Evolutionary conservation across 345 rosid species (phyloP), one percentile per base, ranked within the genome.

Genomic region (Eucalyptus cloeziana): DNA sequence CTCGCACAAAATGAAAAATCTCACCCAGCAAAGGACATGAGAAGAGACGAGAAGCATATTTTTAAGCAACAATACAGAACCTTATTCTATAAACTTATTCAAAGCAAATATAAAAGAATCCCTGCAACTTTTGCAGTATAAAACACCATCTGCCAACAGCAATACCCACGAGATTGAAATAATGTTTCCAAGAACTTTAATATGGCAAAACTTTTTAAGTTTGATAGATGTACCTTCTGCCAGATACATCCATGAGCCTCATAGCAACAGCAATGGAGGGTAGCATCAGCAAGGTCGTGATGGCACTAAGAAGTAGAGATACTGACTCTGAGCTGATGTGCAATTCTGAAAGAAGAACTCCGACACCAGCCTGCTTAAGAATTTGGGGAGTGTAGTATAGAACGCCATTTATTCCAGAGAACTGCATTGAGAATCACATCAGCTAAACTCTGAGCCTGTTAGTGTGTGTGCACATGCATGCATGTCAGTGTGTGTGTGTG

Each of bases 351-450:
- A 97, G 96, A 91, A 96, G 97, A 93, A 94, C 89, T 30, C 99
- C 98, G 3, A 95, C 99, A 80, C 99, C 99, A 3, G 99, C 99
- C 90, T 96, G 97, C 94, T 97, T 96, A 27, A 98, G 96, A 93
- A 98, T 97, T 94, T 97, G 99, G 89, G 99, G 99, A 81, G 98
- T 96, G 94, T 98, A 98, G 93, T 96, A 98, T 50, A 98, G 96
- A 88, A 98, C 98, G 47, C 99, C 99, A 62, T 98, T 98, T 92
- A 98, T 98, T 64, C 99, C 99, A 86, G 98, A 95, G 91, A 97
- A 96, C 99, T 98, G 94, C 94, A 90, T 86, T 50, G 51, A 37
- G 58, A 85, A 86, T 76, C 83, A 76, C 27, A 71, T 71, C 81
- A 71, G 81, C 81, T 71, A 71, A 71, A 71, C 25, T 71, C 13